A percentile compares a stretch with the other conserved stretches of the same genome.
Evolutionary conservation across 768 basidiomycete species (phyloP).

Genomic region (Phylloporus sp.): DNA sequence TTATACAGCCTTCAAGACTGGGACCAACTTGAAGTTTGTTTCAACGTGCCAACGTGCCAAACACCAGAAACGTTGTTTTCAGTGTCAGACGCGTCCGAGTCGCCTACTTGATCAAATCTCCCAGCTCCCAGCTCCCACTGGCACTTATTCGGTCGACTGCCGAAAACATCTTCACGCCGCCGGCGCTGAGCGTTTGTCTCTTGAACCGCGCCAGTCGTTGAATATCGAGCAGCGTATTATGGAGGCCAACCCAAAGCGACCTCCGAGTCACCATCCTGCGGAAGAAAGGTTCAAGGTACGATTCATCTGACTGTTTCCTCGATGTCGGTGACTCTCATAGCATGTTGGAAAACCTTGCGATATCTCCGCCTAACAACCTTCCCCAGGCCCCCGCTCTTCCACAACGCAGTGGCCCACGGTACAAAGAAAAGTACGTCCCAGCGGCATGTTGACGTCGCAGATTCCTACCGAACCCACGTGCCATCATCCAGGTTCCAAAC

Average conservation of each 20-base stretch:
- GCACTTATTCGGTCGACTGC: no score
- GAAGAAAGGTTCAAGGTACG: constrained; percentile 30
- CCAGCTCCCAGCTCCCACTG: no score
- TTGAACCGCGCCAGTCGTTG: no score
- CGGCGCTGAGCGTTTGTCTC: no score
- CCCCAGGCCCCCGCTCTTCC: constrained; percentile 12
- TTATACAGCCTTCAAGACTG: no score
- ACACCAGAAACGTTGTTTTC: no score
- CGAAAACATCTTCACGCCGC: no score
- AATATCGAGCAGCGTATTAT: constrained; percentile 2
- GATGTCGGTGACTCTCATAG: not conserved
- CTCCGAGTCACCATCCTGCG: not conserved
- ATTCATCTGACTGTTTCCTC: not conserved
- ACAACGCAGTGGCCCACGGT: constrained; percentile 20
- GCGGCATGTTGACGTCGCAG: not conserved
- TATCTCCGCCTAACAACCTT: not conserved
- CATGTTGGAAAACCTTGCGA: not conserved
- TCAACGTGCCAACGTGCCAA: no score
- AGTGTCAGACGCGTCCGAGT: no score
- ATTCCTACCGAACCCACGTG: not conserved
- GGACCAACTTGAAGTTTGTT: no score
- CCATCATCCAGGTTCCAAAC: constrained; percentile 23
- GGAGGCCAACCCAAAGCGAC: constrained; percentile 17
- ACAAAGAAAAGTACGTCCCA: constrained; percentile 30
- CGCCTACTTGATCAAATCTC: no score